Evolutionary conservation across 331 rosid species (phyloP).

Genomic region (Rhamnella rubrinervis): DNA sequence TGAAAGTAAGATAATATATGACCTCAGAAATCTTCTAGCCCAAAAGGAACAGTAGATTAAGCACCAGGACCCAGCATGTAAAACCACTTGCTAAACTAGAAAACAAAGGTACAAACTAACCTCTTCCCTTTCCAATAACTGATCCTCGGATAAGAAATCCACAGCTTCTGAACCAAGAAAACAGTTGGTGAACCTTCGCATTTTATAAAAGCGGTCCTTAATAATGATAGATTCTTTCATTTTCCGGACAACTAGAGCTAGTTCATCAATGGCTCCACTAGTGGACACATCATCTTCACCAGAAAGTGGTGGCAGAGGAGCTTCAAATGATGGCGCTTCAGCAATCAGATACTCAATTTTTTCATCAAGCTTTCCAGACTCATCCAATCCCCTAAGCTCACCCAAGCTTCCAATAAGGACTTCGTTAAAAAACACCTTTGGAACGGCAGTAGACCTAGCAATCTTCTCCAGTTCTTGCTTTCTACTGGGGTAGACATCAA

Average conservation of each 20-base stretch:
- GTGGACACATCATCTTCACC: conserved; percentile 81
- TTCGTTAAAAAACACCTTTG: conserved; percentile 79
- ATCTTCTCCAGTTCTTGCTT: conserved; percentile 71
- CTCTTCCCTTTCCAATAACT: conserved; percentile 88
- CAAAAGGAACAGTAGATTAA: too few relatives aligned
- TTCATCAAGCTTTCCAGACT: conserved; percentile 70
- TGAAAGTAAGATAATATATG: too few relatives aligned
- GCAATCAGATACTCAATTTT: conserved; percentile 72
- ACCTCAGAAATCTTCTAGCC: too few relatives aligned
- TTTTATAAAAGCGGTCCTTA: conserved; percentile 70
- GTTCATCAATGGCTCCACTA: conserved; percentile 67
- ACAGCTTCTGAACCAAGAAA: conserved; percentile 87
- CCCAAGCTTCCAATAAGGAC: conserved; percentile 72
- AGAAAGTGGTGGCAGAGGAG: conserved; percentile 80
- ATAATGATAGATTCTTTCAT: conserved; percentile 75
- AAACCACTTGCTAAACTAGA: neutral
- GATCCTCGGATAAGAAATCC: conserved; percentile 90
- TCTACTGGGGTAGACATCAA: conserved; percentile 78
- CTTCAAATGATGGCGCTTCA: conserved; percentile 66
- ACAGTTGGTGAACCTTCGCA: conserved; percentile 73
- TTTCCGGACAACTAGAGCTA: conserved; percentile 65
- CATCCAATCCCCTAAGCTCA: conserved; percentile 59
- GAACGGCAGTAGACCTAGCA: conserved; percentile 70
- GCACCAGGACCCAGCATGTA: neutral
- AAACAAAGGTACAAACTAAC: conserved; percentile 40